Conservation (phyloP, 2,329 filamentous ascomycete genomes). For the Pyricularia sp. region DNA sequence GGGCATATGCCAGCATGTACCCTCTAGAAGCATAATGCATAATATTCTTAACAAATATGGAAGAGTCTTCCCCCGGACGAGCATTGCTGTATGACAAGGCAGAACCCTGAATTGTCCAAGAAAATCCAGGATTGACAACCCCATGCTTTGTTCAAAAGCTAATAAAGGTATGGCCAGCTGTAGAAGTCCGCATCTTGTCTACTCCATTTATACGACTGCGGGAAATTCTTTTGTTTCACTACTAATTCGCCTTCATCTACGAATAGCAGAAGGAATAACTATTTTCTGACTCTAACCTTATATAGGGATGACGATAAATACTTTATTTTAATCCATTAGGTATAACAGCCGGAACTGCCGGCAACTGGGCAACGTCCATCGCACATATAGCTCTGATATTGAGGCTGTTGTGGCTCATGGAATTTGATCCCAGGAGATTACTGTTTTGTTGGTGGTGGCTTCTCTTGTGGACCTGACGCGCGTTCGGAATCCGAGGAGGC, state of each 20-base stretch:
- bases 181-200: no score
- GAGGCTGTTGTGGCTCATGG: neutral
- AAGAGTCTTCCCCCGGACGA: neutral
- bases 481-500: neutral
- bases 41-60: neutral
- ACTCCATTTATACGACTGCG: neutral
- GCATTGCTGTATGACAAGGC: neutral
- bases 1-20: neutral
- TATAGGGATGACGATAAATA: neutral
- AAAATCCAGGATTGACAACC: neutral
- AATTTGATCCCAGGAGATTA: neutral
- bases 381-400: neutral
- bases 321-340: neutral
- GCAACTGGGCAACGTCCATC: neutral
- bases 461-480: neutral
- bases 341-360: no score
- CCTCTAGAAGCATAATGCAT: neutral
- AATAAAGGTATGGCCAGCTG: neutral
- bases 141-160: neutral
- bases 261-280: neutral
- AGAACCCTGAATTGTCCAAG: neutral
- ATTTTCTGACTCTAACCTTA: neutral
- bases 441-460: neutral
- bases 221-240: neutral
- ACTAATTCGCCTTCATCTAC: neutral